Conservation (phyloP, 768 basidiomycete species). For the Hygrophoropsis aurantiaca region DNA sequence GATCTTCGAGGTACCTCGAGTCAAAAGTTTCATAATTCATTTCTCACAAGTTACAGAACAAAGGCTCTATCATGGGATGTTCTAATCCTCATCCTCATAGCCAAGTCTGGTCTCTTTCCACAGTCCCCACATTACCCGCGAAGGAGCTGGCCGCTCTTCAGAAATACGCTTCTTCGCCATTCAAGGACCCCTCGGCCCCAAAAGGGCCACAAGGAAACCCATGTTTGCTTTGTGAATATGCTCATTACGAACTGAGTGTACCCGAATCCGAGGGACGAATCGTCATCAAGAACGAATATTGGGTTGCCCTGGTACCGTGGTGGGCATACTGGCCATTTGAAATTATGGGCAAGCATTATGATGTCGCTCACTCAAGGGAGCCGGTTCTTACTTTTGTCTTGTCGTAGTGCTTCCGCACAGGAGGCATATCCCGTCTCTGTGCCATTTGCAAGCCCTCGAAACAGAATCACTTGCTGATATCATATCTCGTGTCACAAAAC, state of each 20-base stretch:
- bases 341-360: constrained; percentile 53
- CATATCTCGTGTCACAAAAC: constrained; percentile 61
- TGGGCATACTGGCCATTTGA: constrained; percentile 97
- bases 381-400: constrained; percentile 2
- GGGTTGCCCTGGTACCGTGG: constrained; percentile 88
- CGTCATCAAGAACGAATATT: constrained; percentile 71
- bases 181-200: constrained; percentile 45
- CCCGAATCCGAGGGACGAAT: constrained; percentile 53
- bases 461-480: constrained; percentile 62
- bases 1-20: constrained; percentile 74
- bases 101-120: constrained; percentile 81
- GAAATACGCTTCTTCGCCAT: constrained; percentile 41
- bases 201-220: constrained; percentile 55
- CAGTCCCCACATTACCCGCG: constrained; percentile 67
- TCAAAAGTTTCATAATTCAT: background rate
- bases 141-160: constrained; percentile 62
- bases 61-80: constrained; percentile 93
- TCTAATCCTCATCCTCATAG: constrained; percentile 95
- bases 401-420: constrained; percentile 69
- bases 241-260: constrained; percentile 55
- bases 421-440: constrained; percentile 75
- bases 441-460: constrained; percentile 60
- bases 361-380: background rate
- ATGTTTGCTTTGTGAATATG: constrained; percentile 82
- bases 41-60: constrained; percentile 57